Evolutionary conservation across 139 green algal species (phyloP).

Genomic region (Coelastrella sp.): DNA sequence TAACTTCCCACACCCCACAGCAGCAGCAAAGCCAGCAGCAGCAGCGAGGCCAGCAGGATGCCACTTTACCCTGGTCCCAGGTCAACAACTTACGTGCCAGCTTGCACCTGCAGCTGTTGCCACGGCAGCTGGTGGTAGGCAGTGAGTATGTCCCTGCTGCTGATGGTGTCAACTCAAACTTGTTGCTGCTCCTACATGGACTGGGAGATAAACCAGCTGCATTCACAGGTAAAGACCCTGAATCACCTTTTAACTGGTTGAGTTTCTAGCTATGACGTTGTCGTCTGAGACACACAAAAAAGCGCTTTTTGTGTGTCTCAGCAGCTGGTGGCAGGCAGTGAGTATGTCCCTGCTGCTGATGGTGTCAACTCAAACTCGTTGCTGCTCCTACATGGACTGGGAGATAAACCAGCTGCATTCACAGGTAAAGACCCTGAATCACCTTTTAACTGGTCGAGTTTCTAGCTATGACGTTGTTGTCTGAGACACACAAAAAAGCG

Average conservation of each 20-base stretch:
- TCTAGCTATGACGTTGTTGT: no score
- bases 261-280: no score
- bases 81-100: neutral
- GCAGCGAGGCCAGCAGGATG: neutral
- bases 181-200: slow-evolving; percentile 63
- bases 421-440: no score
- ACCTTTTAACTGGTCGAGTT: no score
- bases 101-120: slow-evolving; percentile 32
- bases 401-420: slow-evolving; percentile 53
- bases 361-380: slow-evolving; percentile 55
- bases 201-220: slow-evolving; percentile 53
- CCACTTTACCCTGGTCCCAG: neutral
- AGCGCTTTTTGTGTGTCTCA: slow-evolving; percentile 42
- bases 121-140: neutral
- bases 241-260: no score
- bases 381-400: slow-evolving; percentile 63
- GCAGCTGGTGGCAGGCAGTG: neutral
- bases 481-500: no score
- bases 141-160: slow-evolving; percentile 36
- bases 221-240: slow-evolving; percentile 34
- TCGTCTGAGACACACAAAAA: no score
- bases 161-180: slow-evolving; percentile 52
- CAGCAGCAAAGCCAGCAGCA: neutral
- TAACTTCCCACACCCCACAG: neutral
- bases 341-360: slow-evolving; percentile 43